Conservation (phyloP, 2,329 filamentous ascomycete genomes). For the Cladophialophora exuberans region DNA sequence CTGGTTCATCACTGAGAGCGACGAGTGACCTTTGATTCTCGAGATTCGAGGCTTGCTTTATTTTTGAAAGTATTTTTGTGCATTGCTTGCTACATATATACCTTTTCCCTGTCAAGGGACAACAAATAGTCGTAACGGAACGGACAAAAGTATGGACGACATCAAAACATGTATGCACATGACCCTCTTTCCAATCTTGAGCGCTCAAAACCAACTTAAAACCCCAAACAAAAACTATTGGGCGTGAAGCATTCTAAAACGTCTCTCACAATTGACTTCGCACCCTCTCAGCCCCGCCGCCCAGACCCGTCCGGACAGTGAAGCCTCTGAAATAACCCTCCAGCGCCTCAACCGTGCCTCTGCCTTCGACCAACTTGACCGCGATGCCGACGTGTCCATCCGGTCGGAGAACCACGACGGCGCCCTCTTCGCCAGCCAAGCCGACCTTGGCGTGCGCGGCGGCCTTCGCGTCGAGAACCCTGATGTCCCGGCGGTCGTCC, state of each 20-base stretch:
- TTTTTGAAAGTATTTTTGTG: too few relatives aligned
- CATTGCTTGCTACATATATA: too few relatives aligned
- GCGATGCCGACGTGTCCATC: constrained; percentile 86
- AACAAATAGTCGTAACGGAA: too few relatives aligned
- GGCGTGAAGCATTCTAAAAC: background rate
- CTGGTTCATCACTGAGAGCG: too few relatives aligned
- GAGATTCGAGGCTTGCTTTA: too few relatives aligned
- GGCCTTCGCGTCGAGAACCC: constrained; percentile 70
- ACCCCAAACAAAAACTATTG: background rate
- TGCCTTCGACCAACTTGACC: constrained; percentile 72
- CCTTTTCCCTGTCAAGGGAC: too few relatives aligned
- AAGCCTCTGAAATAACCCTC: constrained; percentile 71
- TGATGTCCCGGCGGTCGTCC: constrained; percentile 76
- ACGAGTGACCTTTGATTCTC: too few relatives aligned
- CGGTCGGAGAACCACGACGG: constrained; percentile 80
- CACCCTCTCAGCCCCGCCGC: constrained; percentile 19
- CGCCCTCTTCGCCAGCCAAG: constrained; percentile 58
- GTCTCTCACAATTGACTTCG: constrained; percentile 17
- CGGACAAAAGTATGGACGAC: too few relatives aligned
- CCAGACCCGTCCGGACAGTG: constrained; percentile 11
- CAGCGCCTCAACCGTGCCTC: constrained; percentile 76
- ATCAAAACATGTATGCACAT: too few relatives aligned
- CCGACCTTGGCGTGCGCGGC: constrained; percentile 88
- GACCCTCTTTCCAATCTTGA: too few relatives aligned
- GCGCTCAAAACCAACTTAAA: too few relatives aligned